A percentile compares a stretch with the other conserved stretches of the same genome.
phyloP scores from a whole-genome alignment of 768 basidiomycete genomes.

The Dioszegia hungarica region DNA sequence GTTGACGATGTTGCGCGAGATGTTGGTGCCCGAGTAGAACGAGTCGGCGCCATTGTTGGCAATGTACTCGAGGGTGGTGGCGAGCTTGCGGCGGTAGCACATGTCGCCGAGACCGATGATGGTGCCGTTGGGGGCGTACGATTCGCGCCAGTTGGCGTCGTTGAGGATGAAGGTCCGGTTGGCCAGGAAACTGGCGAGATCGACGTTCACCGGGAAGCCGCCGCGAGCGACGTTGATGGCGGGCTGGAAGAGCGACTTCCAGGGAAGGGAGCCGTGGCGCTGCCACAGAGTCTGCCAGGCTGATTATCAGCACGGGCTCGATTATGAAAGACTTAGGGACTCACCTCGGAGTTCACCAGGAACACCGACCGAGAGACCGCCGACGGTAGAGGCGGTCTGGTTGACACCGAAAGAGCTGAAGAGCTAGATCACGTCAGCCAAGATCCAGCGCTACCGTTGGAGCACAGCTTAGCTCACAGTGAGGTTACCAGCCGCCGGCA shows the following conservation, averaged over 20 bases:
- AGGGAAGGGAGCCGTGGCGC: slow-evolving; percentile 34
- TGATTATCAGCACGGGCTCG: background rate
- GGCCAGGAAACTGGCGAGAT: slow-evolving; percentile 26
- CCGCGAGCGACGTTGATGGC: slow-evolving; percentile 42
- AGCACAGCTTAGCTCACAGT: slow-evolving; percentile 18
- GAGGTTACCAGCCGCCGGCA: slow-evolving; percentile 37
- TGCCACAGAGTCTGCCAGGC: slow-evolving; percentile 36
- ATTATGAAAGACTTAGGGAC: background rate
- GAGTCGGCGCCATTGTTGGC: slow-evolving; percentile 12
- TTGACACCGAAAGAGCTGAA: slow-evolving; percentile 20
- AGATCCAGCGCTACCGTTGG: background rate
- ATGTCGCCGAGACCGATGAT: slow-evolving; percentile 26
- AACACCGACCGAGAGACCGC: slow-evolving; percentile 41
- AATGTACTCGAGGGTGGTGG: slow-evolving; percentile 29
- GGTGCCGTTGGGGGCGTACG: slow-evolving; percentile 34
- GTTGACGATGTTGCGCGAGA: slow-evolving; percentile 25
- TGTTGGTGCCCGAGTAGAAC: slow-evolving; percentile 22
- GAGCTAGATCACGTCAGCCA: slow-evolving; percentile 11
- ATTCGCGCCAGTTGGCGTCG: slow-evolving; percentile 24
- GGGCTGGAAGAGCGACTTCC: slow-evolving; percentile 37
- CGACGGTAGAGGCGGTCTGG: slow-evolving; percentile 37
- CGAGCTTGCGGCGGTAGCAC: slow-evolving; percentile 19
- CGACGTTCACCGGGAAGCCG: slow-evolving; percentile 42
- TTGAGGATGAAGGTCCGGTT: slow-evolving; percentile 12
- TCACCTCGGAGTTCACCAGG: slow-evolving; percentile 43